Evolutionary conservation across 2,329 filamentous ascomycete species (phyloP), one percentile per base, ranked within the genome.

Genomic region (Alternaria consortialis): DNA sequence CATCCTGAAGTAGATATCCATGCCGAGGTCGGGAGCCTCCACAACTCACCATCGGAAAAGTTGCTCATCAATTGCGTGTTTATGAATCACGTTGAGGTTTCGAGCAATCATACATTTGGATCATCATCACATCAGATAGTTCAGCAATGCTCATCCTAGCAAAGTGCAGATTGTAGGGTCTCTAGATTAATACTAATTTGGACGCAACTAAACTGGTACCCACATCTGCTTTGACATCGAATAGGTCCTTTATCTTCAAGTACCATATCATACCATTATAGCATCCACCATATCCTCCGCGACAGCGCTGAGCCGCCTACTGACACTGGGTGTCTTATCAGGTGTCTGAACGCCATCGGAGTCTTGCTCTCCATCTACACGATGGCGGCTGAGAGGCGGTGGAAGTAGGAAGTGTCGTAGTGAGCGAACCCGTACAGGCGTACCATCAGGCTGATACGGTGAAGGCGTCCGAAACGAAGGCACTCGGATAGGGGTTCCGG

Each of bases 1-100:
- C 53, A 54, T 52, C 63, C 46, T 31, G 61, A 63, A 65, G 47
- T 50, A 56, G 65, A 54, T 54, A 53, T 63, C 42, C 37, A 37
- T 47, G 59, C 65, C 65, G 51, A 51, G 40, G 13, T 42, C 39
- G 39, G 20, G 3, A 42, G 25, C 39, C 39, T 42, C 39, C 20
- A 42, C 7, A 42, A 12, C 39, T 25, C 39, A 42, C 39, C 39
- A 42, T 42, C 39, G 20, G 39, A 15, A 42, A 42, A 42, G 20
- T 2, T 6, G 37, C 37, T 1, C 4, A 6, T 23, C 39, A 15
- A 8, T 25, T 9, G 17, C 17, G 5, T 4, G 12, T 42, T 3
- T 15, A 15, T 25, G 9, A 8, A 25, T 12, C 37, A 40, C 17
- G 17, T 40, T 40, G 32, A 15, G 20, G 3, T 25, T 25, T 25